A percentile compares a stretch with the other conserved stretches of the same genome.
phyloP scores from a whole-genome alignment of 208 protist species.

The Tritrichomonas musculus region DNA sequence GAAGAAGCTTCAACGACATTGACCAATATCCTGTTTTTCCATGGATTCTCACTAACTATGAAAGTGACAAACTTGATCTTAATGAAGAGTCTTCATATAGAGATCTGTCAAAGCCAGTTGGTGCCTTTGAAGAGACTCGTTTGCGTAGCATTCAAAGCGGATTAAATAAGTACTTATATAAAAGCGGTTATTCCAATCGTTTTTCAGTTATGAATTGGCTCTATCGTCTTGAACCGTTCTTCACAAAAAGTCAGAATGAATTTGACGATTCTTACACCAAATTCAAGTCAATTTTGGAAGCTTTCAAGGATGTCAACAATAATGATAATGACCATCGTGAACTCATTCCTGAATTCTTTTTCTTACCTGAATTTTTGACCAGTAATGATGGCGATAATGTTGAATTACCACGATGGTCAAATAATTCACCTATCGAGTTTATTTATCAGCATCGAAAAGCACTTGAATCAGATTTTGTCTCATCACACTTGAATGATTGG shows the following conservation, averaged over 20 bases:
- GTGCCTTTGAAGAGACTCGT: not conserved
- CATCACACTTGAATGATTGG: not conserved
- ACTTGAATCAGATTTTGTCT: not conserved
- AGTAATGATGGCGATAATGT: slow-evolving; percentile 45
- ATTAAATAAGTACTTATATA: too few relatives aligned
- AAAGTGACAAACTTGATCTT: not conserved
- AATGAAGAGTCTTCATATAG: not conserved
- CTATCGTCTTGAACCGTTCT: not conserved
- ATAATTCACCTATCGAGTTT: not conserved
- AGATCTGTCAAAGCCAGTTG: not conserved
- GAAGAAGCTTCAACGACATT: too few relatives aligned
- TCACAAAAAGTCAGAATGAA: not conserved
- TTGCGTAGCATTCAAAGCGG: too few relatives aligned
- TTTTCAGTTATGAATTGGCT: not conserved
- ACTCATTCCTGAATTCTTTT: too few relatives aligned
- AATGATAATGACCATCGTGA: slow-evolving; percentile 34
- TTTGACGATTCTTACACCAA: not conserved
- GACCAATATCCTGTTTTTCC: too few relatives aligned
- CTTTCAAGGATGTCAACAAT: not conserved
- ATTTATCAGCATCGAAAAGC: not conserved
- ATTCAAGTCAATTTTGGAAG: not conserved
- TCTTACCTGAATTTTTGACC: slow-evolving; percentile 52
- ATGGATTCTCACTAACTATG: not conserved
- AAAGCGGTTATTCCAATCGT: not conserved
- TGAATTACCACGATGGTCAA: not conserved